Evolutionary conservation across 345 rosid species (phyloP).

Genomic region (Erodium maritimum): DNA sequence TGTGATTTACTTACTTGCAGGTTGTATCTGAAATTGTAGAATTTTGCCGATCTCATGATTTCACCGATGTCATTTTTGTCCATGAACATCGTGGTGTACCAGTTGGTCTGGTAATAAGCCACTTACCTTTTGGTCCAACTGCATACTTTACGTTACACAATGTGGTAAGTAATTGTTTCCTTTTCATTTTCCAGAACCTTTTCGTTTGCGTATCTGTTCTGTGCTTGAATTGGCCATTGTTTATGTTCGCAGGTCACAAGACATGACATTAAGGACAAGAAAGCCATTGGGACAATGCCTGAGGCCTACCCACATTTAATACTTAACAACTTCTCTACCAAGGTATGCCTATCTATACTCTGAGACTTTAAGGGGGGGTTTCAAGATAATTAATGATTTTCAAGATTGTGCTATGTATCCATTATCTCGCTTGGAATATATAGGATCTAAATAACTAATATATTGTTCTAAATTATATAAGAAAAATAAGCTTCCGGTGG

Average conservation of each 20-base stretch:
- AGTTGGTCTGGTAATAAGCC: constrained; percentile 70
- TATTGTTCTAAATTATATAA: too few relatives aligned
- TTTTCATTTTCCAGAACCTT: not conserved
- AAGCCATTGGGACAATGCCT: constrained; percentile 69
- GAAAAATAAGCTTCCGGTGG: too few relatives aligned
- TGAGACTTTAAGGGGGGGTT: too few relatives aligned
- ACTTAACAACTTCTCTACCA: constrained; percentile 60
- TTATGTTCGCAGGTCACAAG: constrained; percentile 53
- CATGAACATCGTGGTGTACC: constrained; percentile 88
- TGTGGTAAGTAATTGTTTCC: constrained; percentile 49
- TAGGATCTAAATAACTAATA: too few relatives aligned
- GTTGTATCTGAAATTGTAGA: constrained; percentile 85
- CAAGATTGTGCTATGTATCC: too few relatives aligned
- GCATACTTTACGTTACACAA: constrained; percentile 80
- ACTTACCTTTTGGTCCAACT: constrained; percentile 92
- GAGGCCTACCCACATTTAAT: constrained; percentile 91
- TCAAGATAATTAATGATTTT: too few relatives aligned
- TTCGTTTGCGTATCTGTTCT: constrained; percentile 5
- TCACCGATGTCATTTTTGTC: constrained; percentile 81
- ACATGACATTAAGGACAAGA: constrained; percentile 76
- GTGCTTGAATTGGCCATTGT: constrained; percentile 5
- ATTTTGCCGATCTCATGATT: constrained; percentile 75
- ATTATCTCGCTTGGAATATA: too few relatives aligned
- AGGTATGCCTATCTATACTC: too few relatives aligned
- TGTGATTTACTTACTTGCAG: constrained; percentile 24